phyloP scores from a whole-genome alignment of 164 flowering plant species.

The Euptelea pleiosperma region DNA sequence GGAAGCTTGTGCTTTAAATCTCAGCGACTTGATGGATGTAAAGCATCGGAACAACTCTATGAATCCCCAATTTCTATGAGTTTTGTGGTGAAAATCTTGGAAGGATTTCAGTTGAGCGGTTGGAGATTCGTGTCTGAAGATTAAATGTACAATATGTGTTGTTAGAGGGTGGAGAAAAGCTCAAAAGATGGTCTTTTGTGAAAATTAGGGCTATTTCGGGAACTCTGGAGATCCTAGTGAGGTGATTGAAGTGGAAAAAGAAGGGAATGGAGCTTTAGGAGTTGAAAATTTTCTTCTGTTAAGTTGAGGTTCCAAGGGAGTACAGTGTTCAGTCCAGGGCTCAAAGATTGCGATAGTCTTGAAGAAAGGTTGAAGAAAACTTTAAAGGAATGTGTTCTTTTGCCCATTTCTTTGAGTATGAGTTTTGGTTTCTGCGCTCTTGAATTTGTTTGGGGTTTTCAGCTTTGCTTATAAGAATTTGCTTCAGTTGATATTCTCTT shows the following conservation, averaged over 20 bases:
- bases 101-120: not conserved
- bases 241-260: too few relatives aligned
- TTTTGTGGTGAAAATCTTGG: slow-evolving; percentile 1
- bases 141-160: slow-evolving; percentile 2
- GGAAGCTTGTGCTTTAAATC: not conserved
- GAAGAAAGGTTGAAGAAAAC: not conserved
- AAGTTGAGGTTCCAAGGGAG: too few relatives aligned
- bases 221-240: not conserved
- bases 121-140: not conserved
- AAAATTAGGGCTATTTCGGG: not conserved
- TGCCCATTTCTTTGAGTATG: not conserved
- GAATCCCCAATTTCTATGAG: not conserved
- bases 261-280: too few relatives aligned
- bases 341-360: too few relatives aligned
- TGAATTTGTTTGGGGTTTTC: not conserved
- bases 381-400: not conserved
- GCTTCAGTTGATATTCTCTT: too few relatives aligned
- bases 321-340: too few relatives aligned
- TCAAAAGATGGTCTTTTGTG: slow-evolving; percentile 1
- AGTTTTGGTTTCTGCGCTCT: not conserved
- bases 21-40: not conserved
- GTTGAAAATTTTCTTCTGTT: too few relatives aligned
- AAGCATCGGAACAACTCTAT: not conserved
- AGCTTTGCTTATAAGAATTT: too few relatives aligned
- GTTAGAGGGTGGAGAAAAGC: not conserved